Percentiles rank a stretch among this genome's conserved stretches.
Conservation (phyloP, 805 yeast genomes). For the Nakazawaea laoshanensis region DNA sequence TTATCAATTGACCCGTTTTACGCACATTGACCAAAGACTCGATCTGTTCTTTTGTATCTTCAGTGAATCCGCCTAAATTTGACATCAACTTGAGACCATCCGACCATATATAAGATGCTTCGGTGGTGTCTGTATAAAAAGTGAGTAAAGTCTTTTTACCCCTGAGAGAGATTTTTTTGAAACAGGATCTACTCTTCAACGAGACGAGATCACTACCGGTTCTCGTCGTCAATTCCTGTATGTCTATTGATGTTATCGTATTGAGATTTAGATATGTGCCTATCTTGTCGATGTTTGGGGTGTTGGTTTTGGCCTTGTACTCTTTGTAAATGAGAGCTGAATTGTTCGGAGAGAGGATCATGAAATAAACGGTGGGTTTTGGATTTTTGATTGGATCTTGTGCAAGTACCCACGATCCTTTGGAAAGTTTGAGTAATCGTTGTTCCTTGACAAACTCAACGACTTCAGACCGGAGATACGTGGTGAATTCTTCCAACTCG, state of each 20-base stretch:
- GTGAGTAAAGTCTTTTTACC: slow-evolving; percentile 38
- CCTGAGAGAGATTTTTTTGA: slow-evolving; percentile 45
- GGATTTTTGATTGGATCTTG: slow-evolving; percentile 35
- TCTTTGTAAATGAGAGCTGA: slow-evolving; percentile 53
- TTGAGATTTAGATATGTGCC: slow-evolving; percentile 41
- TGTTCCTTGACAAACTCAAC: slow-evolving; percentile 68
- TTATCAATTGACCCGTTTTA: slow-evolving; percentile 39
- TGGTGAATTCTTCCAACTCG: slow-evolving; percentile 39
- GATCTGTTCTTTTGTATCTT: slow-evolving; percentile 35
- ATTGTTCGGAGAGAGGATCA: slow-evolving; percentile 61
- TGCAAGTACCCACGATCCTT: slow-evolving; percentile 75
- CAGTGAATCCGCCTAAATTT: slow-evolving; percentile 27
- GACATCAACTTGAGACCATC: slow-evolving; percentile 62
- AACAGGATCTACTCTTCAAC: slow-evolving; percentile 45
- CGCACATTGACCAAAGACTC: slow-evolving; percentile 35
- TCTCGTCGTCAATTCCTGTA: slow-evolving; percentile 30
- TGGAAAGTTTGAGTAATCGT: slow-evolving; percentile 59
- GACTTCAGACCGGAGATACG: slow-evolving; percentile 45
- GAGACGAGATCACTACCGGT: slow-evolving; percentile 38
- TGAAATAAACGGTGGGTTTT: slow-evolving; percentile 39
- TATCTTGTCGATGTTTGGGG: slow-evolving; percentile 55
- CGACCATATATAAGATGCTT: slow-evolving; percentile 63
- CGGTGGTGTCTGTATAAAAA: slow-evolving; percentile 67
- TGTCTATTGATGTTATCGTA: slow-evolving; percentile 41
- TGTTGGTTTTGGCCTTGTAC: slow-evolving; percentile 35